These are phyloP conservation scores for Hypsizygus marmoreus DNA, from an alignment of 768 basidiomycete genomes.

Conservation along the genomic window DNA sequence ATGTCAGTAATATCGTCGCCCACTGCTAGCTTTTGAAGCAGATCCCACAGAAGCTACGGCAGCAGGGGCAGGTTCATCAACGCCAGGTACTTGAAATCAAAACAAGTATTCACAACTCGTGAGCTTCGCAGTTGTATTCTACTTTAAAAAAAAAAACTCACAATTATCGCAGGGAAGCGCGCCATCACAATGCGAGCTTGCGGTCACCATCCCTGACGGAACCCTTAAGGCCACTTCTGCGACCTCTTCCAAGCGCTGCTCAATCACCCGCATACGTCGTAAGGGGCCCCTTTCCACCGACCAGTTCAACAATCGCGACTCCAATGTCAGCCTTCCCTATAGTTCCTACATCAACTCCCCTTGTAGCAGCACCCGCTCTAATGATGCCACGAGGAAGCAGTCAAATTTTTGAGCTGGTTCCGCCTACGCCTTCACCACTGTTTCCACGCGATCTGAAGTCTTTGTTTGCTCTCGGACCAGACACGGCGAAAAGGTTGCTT, in stretches of 20 bases:
- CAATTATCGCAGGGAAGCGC: slow-evolving; percentile 41
- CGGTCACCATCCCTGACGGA: slow-evolving; percentile 37
- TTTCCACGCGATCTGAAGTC: slow-evolving; percentile 50
- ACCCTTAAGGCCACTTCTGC: slow-evolving; percentile 50
- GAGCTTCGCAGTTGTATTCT: slow-evolving; percentile 18
- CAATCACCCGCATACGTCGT: slow-evolving; percentile 42
- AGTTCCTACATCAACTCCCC: slow-evolving; percentile 21
- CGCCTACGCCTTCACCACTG: slow-evolving; percentile 42
- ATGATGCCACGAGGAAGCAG: slow-evolving; percentile 6
- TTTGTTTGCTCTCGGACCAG: slow-evolving; percentile 45
- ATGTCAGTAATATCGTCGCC: not conserved
- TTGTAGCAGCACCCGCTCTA: not conserved
- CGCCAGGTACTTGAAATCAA: slow-evolving; percentile 46
- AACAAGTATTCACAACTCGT: slow-evolving; percentile 50
- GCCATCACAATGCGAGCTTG: slow-evolving; percentile 42
- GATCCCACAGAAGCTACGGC: slow-evolving; percentile 43
- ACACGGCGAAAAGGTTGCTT: slow-evolving; percentile 40
- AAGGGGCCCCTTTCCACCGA: slow-evolving; percentile 17
- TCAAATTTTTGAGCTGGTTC: slow-evolving; percentile 19
- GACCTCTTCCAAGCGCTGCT: slow-evolving; percentile 49
- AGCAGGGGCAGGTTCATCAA: slow-evolving; percentile 41
- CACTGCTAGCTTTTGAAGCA: slow-evolving; percentile 40
- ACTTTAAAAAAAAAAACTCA: slow-evolving; percentile 1
- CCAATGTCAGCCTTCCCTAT: slow-evolving; percentile 30
- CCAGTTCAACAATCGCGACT: slow-evolving; percentile 23